These are phyloP conservation scores for Pezicula radicicola DNA, from an alignment of 2,329 filamentous ascomycete species.

Conservation along the genomic window DNA sequence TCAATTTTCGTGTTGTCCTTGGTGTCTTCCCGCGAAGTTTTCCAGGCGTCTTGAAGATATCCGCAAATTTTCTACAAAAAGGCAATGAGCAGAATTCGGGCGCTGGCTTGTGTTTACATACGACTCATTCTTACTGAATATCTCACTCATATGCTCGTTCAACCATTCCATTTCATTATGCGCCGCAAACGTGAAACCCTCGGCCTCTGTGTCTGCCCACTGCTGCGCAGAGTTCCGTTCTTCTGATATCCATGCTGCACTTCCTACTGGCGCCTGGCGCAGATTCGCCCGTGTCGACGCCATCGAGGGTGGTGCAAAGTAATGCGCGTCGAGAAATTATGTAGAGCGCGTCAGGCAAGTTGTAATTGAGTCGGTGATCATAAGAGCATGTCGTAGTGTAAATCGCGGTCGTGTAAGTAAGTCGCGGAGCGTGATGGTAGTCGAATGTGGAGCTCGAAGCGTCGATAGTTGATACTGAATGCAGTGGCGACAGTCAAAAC, in stretches of 20 bases:
- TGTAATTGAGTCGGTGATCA: slow-evolving; percentile 7
- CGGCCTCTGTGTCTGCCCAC: slow-evolving; percentile 76
- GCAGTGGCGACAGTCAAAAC: too few relatives aligned
- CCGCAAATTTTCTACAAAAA: slow-evolving; percentile 73
- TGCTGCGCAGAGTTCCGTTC: slow-evolving; percentile 77
- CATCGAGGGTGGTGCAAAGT: slow-evolving; percentile 27
- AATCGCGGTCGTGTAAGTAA: slow-evolving; percentile 2
- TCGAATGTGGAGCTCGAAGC: slow-evolving; percentile 14
- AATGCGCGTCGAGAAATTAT: slow-evolving; percentile 23
- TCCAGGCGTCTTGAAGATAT: slow-evolving; percentile 93
- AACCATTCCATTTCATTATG: slow-evolving; percentile 96
- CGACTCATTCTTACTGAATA: slow-evolving; percentile 85
- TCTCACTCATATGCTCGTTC: slow-evolving; percentile 96
- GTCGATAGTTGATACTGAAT: not conserved
- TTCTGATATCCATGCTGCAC: slow-evolving; percentile 77
- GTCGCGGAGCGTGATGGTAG: slow-evolving; percentile 11
- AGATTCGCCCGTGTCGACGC: slow-evolving; percentile 33
- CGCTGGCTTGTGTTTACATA: slow-evolving; percentile 47
- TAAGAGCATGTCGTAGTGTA: slow-evolving; percentile 20
- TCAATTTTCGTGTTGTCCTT: slow-evolving; percentile 62
- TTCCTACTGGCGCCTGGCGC: slow-evolving; percentile 63
- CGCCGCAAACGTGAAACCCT: slow-evolving; percentile 90
- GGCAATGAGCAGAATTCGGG: slow-evolving; percentile 11
- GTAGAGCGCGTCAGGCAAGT: slow-evolving; percentile 3
- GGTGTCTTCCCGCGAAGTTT: slow-evolving; percentile 82